Base-by-base conservation (phyloP, 2,329 filamentous ascomycete genomes). In the Neophaeococcomyces mojaviensis region DNA sequence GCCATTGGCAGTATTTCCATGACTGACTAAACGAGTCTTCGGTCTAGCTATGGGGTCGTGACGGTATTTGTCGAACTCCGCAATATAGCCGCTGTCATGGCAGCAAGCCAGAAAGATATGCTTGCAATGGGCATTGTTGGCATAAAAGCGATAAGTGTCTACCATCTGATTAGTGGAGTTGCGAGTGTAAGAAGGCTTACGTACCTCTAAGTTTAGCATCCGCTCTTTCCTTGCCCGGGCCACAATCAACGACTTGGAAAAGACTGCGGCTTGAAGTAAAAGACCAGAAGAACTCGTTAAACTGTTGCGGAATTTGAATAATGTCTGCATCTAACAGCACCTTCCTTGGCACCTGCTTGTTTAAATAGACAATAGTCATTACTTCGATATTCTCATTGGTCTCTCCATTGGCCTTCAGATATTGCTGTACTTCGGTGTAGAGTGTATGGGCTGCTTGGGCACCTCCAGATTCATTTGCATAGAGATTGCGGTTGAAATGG, bases 81-180 rank as follows among this genome's bases (percentile, higher is more conserved):
- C 71, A 37, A 79, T 62, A 57, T 82, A 81, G 41, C 73, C 72
- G 19, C 67, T 67, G 53, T 82, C 76, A 53, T 82, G 78, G 55
- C 79, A 82, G 32, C 73, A 78, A 4, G 77, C 80, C 47, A 81
- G 77, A 56, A 76, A 77, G 30, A 84, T 78, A 57, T 81, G 79
- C 53, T 76, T 78, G 64, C 80, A 84, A 55, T 81, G 76, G 3
- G 69, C 63, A 53, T 77, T 78, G 37, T 79, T 73, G 28, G 69
- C 71, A 49, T 78, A 79, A 1, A 80, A 64, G 4, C 68, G 64
- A 57, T 47, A 63, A 49, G 53, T 66, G 54, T 65, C 53, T 55
- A 30, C 13, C 42, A 22, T 4, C 8, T 22, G 19, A 4, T 49
- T 39, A 50, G 36, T 31, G 18, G 13, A 15, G 16, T 3, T 39